Conservation (phyloP, 2,329 filamentous ascomycete genomes). For the Myriosclerotinia scirpicola region DNA sequence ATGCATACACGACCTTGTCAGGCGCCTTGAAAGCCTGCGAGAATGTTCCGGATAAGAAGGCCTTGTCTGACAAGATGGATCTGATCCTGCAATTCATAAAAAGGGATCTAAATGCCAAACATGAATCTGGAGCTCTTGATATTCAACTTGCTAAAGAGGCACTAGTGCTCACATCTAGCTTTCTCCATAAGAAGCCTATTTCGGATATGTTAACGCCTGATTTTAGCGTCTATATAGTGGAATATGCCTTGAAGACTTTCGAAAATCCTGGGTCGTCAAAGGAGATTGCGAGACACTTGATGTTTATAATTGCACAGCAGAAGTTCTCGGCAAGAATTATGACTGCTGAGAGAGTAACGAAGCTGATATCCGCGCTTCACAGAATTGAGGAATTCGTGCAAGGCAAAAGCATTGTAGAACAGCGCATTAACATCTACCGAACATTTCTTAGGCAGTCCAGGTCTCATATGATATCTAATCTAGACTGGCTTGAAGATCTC, state of each 20-base stretch:
- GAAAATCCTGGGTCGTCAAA: conserved; percentile 70
- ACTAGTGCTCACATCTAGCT: conserved; percentile 71
- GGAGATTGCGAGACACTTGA: conserved; percentile 72
- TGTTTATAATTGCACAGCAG: conserved; percentile 79
- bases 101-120: conserved; percentile 70
- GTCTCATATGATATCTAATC: conserved; percentile 66
- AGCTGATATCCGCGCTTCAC: conserved; percentile 69
- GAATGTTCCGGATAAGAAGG: conserved; percentile 72
- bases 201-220: conserved; percentile 71
- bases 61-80: conserved; percentile 72
- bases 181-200: conserved; percentile 73
- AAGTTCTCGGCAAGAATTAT: conserved; percentile 75
- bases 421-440: conserved; percentile 76
- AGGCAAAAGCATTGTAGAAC: conserved; percentile 78
- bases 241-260: conserved; percentile 74
- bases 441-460: conserved; percentile 72
- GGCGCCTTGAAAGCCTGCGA: conserved; percentile 78
- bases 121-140: conserved; percentile 57
- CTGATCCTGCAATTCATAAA: conserved; percentile 79
- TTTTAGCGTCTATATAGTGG: conserved; percentile 76
- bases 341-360: conserved; percentile 67
- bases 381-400: conserved; percentile 70
- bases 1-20: conserved; percentile 82
- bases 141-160: conserved; percentile 74
- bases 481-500: conserved; percentile 79